A percentile compares a stretch with the other conserved stretches of the same genome.
phyloP scores from a whole-genome alignment of 306 rosid genomes.

The Trifolium repens region DNA sequence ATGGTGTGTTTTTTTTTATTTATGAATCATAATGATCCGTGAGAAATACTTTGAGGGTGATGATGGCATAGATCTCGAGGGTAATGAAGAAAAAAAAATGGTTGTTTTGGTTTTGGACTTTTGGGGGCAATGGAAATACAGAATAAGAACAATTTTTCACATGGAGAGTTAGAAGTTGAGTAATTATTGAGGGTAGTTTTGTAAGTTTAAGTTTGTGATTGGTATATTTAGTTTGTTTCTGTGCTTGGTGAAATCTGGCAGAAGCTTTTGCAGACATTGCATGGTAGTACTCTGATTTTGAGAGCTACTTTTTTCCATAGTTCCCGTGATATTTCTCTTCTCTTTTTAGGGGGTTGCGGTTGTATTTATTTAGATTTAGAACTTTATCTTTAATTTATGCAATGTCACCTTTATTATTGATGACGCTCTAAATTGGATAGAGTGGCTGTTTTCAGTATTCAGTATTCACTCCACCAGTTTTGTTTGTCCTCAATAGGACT shows the following conservation, averaged over 20 bases:
- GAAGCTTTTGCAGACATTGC: conserved; percentile 62
- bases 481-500: conserved; percentile 28
- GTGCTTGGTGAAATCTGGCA: conserved; percentile 54
- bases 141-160: conserved; percentile 8
- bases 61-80: conserved; percentile 83
- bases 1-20: background rate
- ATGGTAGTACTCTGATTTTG: conserved; percentile 50
- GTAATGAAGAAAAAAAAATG: conserved; percentile 37
- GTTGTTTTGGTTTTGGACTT: conserved; percentile 39
- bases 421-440: conserved; percentile 33
- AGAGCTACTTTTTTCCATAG: conserved; percentile 46
- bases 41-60: conserved; percentile 35
- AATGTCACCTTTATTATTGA: conserved; percentile 43
- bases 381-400: conserved; percentile 4
- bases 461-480: conserved; percentile 29
- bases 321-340: conserved; percentile 63
- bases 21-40: conserved; percentile 47
- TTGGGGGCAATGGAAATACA: background rate
- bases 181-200: conserved; percentile 38
- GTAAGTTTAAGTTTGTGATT: conserved; percentile 18
- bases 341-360: conserved; percentile 46
- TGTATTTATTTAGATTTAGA: conserved; percentile 36
- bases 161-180: conserved; percentile 39
- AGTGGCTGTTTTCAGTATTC: conserved; percentile 29
- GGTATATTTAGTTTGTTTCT: conserved; percentile 44